phyloP scores from a whole-genome alignment of 2,329 filamentous ascomycete species.

The Aspergillus sp. region DNA sequence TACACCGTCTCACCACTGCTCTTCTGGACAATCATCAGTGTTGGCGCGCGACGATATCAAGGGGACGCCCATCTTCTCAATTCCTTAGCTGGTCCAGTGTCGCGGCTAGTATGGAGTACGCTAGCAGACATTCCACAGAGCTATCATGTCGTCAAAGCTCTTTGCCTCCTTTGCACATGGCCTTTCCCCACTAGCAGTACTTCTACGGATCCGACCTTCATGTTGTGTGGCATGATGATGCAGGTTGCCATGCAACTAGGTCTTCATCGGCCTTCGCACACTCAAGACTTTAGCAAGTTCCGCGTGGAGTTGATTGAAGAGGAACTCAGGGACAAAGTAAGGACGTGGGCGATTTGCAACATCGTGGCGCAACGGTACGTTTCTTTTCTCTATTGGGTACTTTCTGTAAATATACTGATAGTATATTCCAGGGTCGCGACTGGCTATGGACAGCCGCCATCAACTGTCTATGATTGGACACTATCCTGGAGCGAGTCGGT shows the following conservation, averaged over 20 bases:
- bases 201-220: conserved; percentile 57
- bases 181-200: conserved; percentile 57
- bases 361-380: conserved; percentile 57
- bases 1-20: conserved; percentile 52
- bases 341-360: conserved; percentile 62
- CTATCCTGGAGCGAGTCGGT: conserved; percentile 38
- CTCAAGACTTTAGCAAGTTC: conserved; percentile 48
- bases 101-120: conserved; percentile 53
- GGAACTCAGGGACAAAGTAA: conserved; percentile 55
- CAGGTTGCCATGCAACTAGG: conserved; percentile 61
- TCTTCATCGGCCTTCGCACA: conserved; percentile 55
- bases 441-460: conserved; percentile 60
- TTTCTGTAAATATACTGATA: background rate
- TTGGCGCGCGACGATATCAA: conserved; percentile 54
- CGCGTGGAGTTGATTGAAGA: conserved; percentile 50
- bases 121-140: conserved; percentile 54
- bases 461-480: conserved; percentile 54
- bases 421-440: conserved; percentile 47
- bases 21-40: conserved; percentile 60
- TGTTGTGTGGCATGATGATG: conserved; percentile 59
- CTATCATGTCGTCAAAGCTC: conserved; percentile 57
- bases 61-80: conserved; percentile 47
- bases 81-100: conserved; percentile 45
- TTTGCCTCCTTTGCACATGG: conserved; percentile 58
- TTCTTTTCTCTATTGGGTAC: background rate